Percentiles rank a stretch among this genome's conserved stretches.
Evolutionary conservation across 2,329 filamentous ascomycete species (phyloP).

Genomic region (Diaporthe ampelina): DNA sequence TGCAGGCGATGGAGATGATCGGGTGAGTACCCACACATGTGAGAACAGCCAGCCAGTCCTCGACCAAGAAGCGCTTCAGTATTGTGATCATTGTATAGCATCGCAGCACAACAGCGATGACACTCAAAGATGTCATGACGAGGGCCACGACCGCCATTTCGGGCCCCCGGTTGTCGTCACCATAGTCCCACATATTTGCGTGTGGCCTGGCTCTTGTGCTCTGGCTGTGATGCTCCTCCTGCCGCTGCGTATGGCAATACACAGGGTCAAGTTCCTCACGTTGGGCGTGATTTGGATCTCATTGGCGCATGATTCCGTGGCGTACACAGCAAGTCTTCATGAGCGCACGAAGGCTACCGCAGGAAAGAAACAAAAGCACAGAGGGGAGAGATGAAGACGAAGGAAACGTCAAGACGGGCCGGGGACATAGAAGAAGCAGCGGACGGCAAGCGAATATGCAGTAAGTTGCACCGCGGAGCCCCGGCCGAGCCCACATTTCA

Average conservation of each 20-base stretch:
- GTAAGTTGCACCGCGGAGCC: constrained; percentile 24
- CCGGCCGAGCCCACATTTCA: constrained; percentile 18
- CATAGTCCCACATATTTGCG: constrained; percentile 40
- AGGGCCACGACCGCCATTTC: constrained; percentile 37
- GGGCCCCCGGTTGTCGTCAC: constrained; percentile 39
- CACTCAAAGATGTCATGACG: constrained; percentile 37
- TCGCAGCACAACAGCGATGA: constrained; percentile 37
- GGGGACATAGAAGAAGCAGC: constrained; percentile 31
- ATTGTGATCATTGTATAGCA: constrained; percentile 40
- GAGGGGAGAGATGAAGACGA: background rate
- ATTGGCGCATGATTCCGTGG: constrained; percentile 11
- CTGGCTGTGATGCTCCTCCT: background rate
- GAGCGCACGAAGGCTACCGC: background rate
- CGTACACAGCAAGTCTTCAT: constrained; percentile 19
- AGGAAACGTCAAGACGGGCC: constrained; percentile 14
- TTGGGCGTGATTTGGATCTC: constrained; percentile 24
- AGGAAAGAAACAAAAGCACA: background rate
- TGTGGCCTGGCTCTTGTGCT: background rate
- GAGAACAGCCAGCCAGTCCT: constrained; percentile 41
- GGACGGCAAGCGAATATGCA: constrained; percentile 10
- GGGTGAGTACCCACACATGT: constrained; percentile 36
- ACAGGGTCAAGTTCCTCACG: constrained; percentile 31
- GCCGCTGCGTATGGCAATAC: background rate
- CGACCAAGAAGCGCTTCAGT: constrained; percentile 40
- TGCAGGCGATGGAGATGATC: background rate